Percentiles rank a stretch among this genome's conserved stretches.
These are phyloP conservation scores for Malus sylvestris DNA, from an alignment of 306 rosid species.

Conservation along the genomic window DNA sequence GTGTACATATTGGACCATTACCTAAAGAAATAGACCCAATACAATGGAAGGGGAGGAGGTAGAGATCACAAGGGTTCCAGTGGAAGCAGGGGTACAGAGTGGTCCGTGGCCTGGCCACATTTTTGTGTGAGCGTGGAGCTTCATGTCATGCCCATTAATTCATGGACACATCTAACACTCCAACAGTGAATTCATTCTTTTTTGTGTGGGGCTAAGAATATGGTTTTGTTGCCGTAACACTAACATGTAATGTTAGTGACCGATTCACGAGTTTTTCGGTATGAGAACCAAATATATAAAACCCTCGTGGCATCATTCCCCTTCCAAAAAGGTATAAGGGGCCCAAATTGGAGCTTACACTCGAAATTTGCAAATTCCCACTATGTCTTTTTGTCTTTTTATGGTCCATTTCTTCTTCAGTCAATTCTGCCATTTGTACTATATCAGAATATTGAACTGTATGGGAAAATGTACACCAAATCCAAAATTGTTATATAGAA, in stretches of 20 bases:
- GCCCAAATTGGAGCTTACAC: too few species aligned
- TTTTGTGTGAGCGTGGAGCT: slow-evolving; percentile 6
- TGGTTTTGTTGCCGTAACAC: background rate
- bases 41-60: background rate
- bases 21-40: background rate
- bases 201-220: background rate
- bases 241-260: background rate
- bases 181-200: background rate
- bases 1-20: background rate
- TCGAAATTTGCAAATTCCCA: too few species aligned
- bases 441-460: background rate
- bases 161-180: background rate
- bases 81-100: background rate
- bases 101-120: slow-evolving; percentile 38
- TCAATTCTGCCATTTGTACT: too few species aligned
- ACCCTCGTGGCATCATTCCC: too few species aligned
- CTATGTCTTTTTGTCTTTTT: too few species aligned
- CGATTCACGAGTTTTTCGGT: too few species aligned
- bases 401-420: too few species aligned
- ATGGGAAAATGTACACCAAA: background rate
- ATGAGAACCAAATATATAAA: too few species aligned
- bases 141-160: slow-evolving; percentile 15
- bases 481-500: background rate
- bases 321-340: too few species aligned
- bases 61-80: slow-evolving; percentile 47